Evolutionary conservation across 345 rosid genomes (phyloP).

Genomic region (rapeseed (Brassica napus)): Da-Ae NC_063436.1:2395501-2396000

Average conservation of each 20-base stretch:
- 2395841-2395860: not conserved
- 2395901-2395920: conserved; percentile 70
- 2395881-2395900: conserved; percentile 66
- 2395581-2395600: conserved; percentile 77
- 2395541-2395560: conserved; percentile 56
- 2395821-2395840: not conserved
- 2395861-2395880: conserved; percentile 46
- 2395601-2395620: not conserved
- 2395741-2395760: conserved; percentile 68
- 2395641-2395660: not conserved
- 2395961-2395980: conserved; percentile 79
- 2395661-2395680: conserved; percentile 2
- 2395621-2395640: not conserved
- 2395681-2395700: conserved; percentile 95
- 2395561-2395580: conserved; percentile 72
- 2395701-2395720: conserved; percentile 88
- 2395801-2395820: not conserved
- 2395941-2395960: conserved; percentile 74
- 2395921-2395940: conserved; percentile 71
- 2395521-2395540: conserved; percentile 68
- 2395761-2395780: conserved; percentile 65
- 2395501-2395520: conserved; percentile 69
- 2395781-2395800: conserved; percentile 49
- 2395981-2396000: conserved; percentile 67
- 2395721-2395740: conserved; percentile 80